Percentiles rank a stretch among this genome's conserved stretches.
Conservation (phyloP, 805 yeast genomes). For the Limtongia smithiae region DNA sequence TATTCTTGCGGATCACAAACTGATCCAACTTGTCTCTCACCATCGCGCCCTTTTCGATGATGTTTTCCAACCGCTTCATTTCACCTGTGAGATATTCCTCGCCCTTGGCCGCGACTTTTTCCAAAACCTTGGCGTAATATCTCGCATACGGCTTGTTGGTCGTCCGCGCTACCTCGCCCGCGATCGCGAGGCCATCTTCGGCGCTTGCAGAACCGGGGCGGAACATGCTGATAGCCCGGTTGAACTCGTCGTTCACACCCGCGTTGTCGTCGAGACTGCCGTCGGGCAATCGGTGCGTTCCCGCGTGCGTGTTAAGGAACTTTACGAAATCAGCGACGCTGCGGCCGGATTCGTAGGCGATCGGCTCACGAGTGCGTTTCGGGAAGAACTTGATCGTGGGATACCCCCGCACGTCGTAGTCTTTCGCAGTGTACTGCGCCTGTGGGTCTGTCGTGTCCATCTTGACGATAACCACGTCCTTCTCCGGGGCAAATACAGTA, state of each 20-base stretch:
- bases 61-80: slow-evolving; percentile 43
- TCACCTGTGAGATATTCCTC: slow-evolving; percentile 46
- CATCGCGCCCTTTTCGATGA: slow-evolving; percentile 42
- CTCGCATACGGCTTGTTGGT: slow-evolving; percentile 23
- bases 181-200: slow-evolving; percentile 40
- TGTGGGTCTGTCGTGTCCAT: slow-evolving; percentile 50
- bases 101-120: slow-evolving; percentile 33
- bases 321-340: slow-evolving; percentile 49
- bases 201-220: slow-evolving; percentile 33
- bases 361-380: slow-evolving; percentile 42
- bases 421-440: slow-evolving; percentile 41
- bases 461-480: slow-evolving; percentile 43
- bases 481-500: slow-evolving; percentile 43
- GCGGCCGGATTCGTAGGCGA: slow-evolving; percentile 52
- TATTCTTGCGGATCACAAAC: slow-evolving; percentile 50
- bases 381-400: slow-evolving; percentile 57
- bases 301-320: slow-evolving; percentile 44
- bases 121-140: slow-evolving; percentile 34
- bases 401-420: slow-evolving; percentile 45
- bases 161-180: slow-evolving; percentile 36
- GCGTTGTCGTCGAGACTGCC: slow-evolving; percentile 43
- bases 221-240: slow-evolving; percentile 36
- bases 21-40: slow-evolving; percentile 48
- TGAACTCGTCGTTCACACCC: slow-evolving; percentile 42
- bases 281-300: slow-evolving; percentile 41